A percentile compares a stretch with the other conserved stretches of the same genome.
These are phyloP conservation scores for Penium margaritaceum DNA, from an alignment of 139 green algal species.

Conservation along the genomic window DNA sequence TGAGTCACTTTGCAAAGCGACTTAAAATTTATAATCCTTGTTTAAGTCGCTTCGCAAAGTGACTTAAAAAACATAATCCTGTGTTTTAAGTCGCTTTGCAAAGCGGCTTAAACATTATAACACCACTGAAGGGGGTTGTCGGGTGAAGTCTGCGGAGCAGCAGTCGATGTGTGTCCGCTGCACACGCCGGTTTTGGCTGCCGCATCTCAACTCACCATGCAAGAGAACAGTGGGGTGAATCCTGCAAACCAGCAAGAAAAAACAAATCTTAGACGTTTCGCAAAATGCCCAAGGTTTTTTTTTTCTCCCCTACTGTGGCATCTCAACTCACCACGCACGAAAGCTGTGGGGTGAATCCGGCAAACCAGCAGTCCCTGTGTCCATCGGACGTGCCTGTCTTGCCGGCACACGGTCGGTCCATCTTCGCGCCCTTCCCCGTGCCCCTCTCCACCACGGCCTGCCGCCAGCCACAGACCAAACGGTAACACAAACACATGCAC, in stretches of 20 bases:
- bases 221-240: slow-evolving; percentile 49
- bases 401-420: slow-evolving; percentile 47
- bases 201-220: slow-evolving; percentile 49
- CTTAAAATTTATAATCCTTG: no score
- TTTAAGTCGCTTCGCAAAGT: no score
- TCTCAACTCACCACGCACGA: slow-evolving; percentile 49
- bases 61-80: no score
- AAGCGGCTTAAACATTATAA: no score
- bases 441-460: slow-evolving; percentile 36
- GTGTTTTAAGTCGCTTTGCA: no score
- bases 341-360: slow-evolving; percentile 53
- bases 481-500: no score
- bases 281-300: slow-evolving; percentile 1
- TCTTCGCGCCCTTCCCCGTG: slow-evolving; percentile 40
- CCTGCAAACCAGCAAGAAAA: slow-evolving; percentile 53
- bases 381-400: slow-evolving; percentile 58
- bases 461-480: no score
- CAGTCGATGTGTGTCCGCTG: no score
- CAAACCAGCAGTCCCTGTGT: slow-evolving; percentile 57
- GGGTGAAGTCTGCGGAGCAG: slow-evolving; percentile 55
- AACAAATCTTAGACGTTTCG: not conserved
- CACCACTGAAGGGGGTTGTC: slow-evolving; percentile 46
- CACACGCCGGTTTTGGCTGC: no score
- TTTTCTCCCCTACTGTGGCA: not conserved
- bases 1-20: no score